Percentiles rank a stretch among this genome's conserved stretches.
Evolutionary conservation across 768 basidiomycete genomes (phyloP).

Genomic region (Auricularia sp.): DNA sequence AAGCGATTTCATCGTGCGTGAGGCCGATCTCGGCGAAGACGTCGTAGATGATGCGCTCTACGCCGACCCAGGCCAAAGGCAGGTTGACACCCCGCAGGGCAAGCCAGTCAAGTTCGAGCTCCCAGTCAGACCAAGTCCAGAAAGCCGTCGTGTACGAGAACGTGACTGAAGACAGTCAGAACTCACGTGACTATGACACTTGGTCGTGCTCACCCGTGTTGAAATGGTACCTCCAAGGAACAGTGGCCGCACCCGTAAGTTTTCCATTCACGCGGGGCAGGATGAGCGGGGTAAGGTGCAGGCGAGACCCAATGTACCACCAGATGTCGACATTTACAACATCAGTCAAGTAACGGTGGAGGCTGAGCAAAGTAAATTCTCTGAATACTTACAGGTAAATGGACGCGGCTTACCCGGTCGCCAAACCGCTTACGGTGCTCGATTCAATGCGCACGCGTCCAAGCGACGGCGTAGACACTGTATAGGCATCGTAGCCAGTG

Average conservation of each 20-base stretch:
- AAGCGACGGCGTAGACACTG: background rate
- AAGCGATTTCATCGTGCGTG: constrained; percentile 23
- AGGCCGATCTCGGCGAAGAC: constrained; percentile 31
- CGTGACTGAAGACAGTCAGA: no score
- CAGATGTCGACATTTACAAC: constrained; percentile 32
- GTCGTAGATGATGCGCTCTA: constrained; percentile 28
- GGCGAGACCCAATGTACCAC: constrained; percentile 32
- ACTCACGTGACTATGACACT: constrained; percentile 20
- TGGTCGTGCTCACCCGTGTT: constrained; percentile 35
- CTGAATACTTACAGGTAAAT: no score
- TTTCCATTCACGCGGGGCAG: constrained; percentile 24
- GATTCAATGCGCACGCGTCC: constrained; percentile 24
- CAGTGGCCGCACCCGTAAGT: constrained; percentile 25
- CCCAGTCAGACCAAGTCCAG: no score
- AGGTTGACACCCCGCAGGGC: constrained; percentile 29
- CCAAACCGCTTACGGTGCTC: constrained; percentile 28
- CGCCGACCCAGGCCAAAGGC: constrained; percentile 33
- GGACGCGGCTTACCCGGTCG: constrained; percentile 17
- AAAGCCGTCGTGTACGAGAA: no score
- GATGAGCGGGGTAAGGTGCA: constrained; percentile 20
- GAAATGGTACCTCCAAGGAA: constrained; percentile 32
- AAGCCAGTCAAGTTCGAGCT: no score
- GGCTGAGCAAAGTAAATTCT: no score
- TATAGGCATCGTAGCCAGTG: constrained; percentile 25
- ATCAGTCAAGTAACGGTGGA: constrained; percentile 26